phyloP scores from a whole-genome alignment of 352 stramenopile species.

The Phytopythium montanum region DNA sequence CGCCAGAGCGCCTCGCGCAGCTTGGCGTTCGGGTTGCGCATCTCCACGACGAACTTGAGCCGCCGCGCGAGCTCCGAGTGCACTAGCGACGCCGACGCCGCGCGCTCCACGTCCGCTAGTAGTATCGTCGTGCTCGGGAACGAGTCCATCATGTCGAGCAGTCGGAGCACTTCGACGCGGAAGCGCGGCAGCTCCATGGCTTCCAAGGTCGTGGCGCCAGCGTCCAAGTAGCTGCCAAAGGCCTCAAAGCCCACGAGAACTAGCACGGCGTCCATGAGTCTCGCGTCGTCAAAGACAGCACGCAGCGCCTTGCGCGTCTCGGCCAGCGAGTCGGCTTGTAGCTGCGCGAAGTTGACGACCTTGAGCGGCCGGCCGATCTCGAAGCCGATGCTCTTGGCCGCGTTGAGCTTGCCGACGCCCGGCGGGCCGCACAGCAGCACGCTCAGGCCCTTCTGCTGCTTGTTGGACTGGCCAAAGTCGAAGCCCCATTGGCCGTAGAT shows the following conservation, averaged over 20 bases:
- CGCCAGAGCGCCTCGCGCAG: slow-evolving; percentile 72
- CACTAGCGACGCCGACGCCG: slow-evolving; percentile 34
- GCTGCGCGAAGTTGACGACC: slow-evolving; percentile 74
- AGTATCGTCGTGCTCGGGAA: slow-evolving; percentile 83
- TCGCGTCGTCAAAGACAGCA: slow-evolving; percentile 82
- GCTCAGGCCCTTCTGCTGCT: slow-evolving; percentile 83
- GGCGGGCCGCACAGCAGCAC: slow-evolving; percentile 65
- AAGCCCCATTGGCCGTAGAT: slow-evolving; percentile 88
- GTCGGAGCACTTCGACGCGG: slow-evolving; percentile 65
- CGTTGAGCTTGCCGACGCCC: slow-evolving; percentile 73
- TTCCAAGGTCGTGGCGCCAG: slow-evolving; percentile 40
- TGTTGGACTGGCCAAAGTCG: slow-evolving; percentile 75
- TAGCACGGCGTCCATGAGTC: slow-evolving; percentile 83
- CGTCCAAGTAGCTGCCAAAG: slow-evolving; percentile 74
- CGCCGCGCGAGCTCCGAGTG: slow-evolving; percentile 69
- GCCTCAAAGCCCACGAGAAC: slow-evolving; percentile 87
- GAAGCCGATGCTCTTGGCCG: slow-evolving; percentile 79
- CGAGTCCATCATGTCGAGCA: slow-evolving; percentile 74
- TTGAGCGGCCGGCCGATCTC: slow-evolving; percentile 81
- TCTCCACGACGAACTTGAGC: slow-evolving; percentile 86
- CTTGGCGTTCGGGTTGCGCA: slow-evolving; percentile 69
- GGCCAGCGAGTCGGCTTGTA: slow-evolving; percentile 68
- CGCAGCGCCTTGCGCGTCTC: slow-evolving; percentile 73
- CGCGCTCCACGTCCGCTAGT: slow-evolving; percentile 62
- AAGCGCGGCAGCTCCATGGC: slow-evolving; percentile 65